These are phyloP conservation scores for Biancaea sappan DNA, from an alignment of 306 rosid species.

Conservation along the genomic window DNA sequence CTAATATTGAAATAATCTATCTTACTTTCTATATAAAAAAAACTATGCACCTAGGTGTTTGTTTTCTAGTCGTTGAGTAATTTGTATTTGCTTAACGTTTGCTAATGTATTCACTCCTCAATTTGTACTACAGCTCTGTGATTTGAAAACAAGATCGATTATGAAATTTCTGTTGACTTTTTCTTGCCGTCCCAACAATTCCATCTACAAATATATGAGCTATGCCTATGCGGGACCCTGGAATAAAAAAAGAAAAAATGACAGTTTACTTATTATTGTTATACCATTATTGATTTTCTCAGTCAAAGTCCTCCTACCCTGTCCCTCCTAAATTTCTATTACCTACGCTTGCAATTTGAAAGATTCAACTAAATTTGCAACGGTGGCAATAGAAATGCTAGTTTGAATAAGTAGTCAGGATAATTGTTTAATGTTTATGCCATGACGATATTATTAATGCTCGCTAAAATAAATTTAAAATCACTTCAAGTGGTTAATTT, in stretches of 20 bases:
- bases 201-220: background rate
- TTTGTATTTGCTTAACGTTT: background rate
- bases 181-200: background rate
- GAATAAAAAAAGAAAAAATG: slow-evolving; percentile 13
- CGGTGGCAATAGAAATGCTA: background rate
- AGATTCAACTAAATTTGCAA: slow-evolving; percentile 17
- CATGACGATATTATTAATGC: background rate
- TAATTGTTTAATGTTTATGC: background rate
- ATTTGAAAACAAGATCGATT: background rate
- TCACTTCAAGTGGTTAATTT: background rate
- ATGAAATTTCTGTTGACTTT: slow-evolving; percentile 31
- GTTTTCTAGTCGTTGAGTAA: background rate
- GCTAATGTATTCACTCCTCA: background rate
- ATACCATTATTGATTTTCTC: slow-evolving; percentile 32
- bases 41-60: slow-evolving; percentile 26
- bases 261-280: background rate
- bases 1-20: too few relatives aligned
- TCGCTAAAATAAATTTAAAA: slow-evolving; percentile 12
- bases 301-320: slow-evolving; percentile 24
- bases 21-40: too few relatives aligned
- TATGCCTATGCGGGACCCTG: background rate
- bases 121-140: background rate
- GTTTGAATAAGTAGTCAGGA: background rate
- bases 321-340: background rate
- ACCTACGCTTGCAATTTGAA: slow-evolving; percentile 18